Base-by-base conservation (phyloP, 352 stramenopile species). In the Pelagophyceae sp. region DNA sequence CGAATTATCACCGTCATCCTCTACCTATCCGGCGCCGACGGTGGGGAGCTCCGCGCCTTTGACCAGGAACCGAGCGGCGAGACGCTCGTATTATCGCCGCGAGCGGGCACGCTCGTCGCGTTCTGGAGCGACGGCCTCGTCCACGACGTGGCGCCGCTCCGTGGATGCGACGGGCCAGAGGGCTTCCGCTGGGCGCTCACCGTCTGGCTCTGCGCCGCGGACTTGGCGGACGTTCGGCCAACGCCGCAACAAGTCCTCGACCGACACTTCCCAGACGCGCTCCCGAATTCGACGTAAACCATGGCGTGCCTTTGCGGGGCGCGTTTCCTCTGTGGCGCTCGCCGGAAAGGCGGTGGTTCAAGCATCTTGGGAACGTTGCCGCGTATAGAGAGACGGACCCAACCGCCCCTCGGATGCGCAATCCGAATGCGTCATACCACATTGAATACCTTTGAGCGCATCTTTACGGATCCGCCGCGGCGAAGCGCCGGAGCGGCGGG, bases 91-190 rank as follows among this genome's bases (percentile, higher is more conserved):
- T 17, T 65, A 6, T 17, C 58, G 58, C 58, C 58, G 58, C 17
- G 17, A n/a, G 17, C 58, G 58, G 58, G 58, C 5, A n/a, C 58
- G 17, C 32, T 65, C 29, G 58, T 65, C 23, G 20, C 17, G 17
- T 65, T 65, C 58, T 65, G 58, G 58, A n/a, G 5, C 58, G 58
- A 65, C 58, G 17, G 58, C 58, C 58, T 65, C 58, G 58, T 65
- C 58, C 58, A 65, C 58, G 58, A 65, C 58, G 58, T 65, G 17
- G 23, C 58, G 17, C 17, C 5, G 23, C 17, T 65, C 5, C 17
- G 17, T 2, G 17, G 58, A 11, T 65, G 23, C 23, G 58, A 65
- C 29, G 40, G 40, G 6, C 40, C 40, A 20, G 40, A 20, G 6
- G 58, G 32, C 23, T 17, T n/a, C 17, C 58, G 58, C 23, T 65